Evolutionary conservation across 2,329 filamentous ascomycete species (phyloP), one percentile per base, ranked within the genome.

Genomic region (Xylaria sp.): DNA sequence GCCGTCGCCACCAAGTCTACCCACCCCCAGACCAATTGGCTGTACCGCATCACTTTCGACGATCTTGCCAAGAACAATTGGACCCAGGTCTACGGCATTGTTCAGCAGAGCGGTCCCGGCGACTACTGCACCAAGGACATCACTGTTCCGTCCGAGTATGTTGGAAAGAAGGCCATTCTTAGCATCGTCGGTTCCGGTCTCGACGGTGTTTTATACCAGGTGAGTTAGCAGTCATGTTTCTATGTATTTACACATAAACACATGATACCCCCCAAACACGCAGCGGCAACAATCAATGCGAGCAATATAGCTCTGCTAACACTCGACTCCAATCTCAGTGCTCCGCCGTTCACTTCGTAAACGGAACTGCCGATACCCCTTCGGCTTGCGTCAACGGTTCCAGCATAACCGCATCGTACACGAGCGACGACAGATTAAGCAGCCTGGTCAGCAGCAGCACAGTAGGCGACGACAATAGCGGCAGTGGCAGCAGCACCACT

Each of bases 191-290:
- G 81, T 26, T 80, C 84, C 23, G 87, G 84, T 0, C 79, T 83
- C 0, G 88, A 90, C 68, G 88, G 88, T 3, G 69, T 86, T 17
- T 78, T 89, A 6, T 90, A 84, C 74, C 84, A 88, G 81, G 87
- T 89, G 77, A 63, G 66, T 62, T 40, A 53, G 15, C 49, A 53
- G 28, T 31, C 15, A 15, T 49, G 1, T 48, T 48, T 48, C 5
- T 6, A 40, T 15, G 38, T 40, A 13, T 40, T 15, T 13, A 40
- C 13, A 6, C 44, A 23, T 9, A 38, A 2, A n/a, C 20, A 17
- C 42, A 31, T 38, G 6, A 17, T 36, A 33, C 13, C 2, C 13
- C 15, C 28, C 33, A 36, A 54, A 23, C 10, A 28, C 36, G 56
- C 36, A 17, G 9, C n/a, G 20, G 26, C 28, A 7, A 31, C 48